Evolutionary conservation across 2,329 filamentous ascomycete genomes (phyloP).

Genomic region (Cercospora zeae-maydis): DNA sequence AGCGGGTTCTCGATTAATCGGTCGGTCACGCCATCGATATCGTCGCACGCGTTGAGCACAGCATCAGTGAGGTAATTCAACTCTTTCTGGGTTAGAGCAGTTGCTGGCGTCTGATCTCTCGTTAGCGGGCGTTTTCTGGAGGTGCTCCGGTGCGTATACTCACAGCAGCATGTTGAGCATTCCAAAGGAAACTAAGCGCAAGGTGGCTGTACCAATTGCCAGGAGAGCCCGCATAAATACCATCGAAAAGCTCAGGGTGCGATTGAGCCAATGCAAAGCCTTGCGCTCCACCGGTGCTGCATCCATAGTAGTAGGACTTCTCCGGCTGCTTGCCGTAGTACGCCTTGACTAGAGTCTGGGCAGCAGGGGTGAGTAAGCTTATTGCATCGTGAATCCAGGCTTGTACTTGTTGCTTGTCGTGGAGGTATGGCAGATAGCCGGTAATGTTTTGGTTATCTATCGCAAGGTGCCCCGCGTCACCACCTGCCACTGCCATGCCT

Average conservation of each 20-base stretch:
- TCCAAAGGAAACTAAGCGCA: conserved; percentile 33
- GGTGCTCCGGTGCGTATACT: neutral
- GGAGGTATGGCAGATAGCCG: conserved; percentile 30
- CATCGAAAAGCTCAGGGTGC: conserved; percentile 44
- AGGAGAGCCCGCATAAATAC: conserved; percentile 42
- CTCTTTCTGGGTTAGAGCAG: conserved; percentile 30
- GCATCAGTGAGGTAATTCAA: conserved; percentile 37
- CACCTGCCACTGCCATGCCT: conserved; percentile 29
- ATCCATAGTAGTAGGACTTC: conserved; percentile 43
- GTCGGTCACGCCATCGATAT: conserved; percentile 40
- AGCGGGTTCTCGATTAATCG: conserved; percentile 41
- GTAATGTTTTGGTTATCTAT: conserved; percentile 25
- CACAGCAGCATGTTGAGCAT: conserved; percentile 27
- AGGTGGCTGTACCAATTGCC: conserved; percentile 41
- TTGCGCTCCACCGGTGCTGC: conserved; percentile 44
- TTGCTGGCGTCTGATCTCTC: conserved; percentile 11
- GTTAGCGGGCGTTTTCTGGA: conserved; percentile 11
- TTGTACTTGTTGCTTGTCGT: conserved; percentile 28
- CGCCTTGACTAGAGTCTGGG: conserved; percentile 30
- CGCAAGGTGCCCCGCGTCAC: conserved; percentile 30
- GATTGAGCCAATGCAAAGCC: conserved; percentile 42
- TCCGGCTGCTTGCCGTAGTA: conserved; percentile 37
- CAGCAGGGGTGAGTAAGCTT: conserved; percentile 34
- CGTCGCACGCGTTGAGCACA: conserved; percentile 40
- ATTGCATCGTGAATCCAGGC: conserved; percentile 42